Evolutionary conservation across 2,329 filamentous ascomycete genomes (phyloP), one percentile per base, ranked within the genome.

Genomic region (Stachybotrys echinatus): DNA sequence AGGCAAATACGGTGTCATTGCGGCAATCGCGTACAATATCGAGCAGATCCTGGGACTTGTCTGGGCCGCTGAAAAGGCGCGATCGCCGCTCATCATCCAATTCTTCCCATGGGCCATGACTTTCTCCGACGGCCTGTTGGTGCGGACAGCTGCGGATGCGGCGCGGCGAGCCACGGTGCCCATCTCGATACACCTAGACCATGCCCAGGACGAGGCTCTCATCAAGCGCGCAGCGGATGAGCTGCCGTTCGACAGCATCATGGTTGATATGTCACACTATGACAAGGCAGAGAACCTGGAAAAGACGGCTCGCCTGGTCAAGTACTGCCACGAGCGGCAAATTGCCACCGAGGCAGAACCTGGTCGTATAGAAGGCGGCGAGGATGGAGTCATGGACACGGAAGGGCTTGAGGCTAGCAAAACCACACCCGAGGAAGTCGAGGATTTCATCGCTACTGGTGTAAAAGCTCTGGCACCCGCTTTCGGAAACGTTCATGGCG

Each of bases 191-290:
- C 84, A 87, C 65, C 75, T 87, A 60, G 83, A 87, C 69, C 83
- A 86, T 63, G 81, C 80, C 10, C 83, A 86, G 59, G 75, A 75
- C 8, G 76, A 79, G 21, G 75, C 76, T 48, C 75, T 81, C 21
- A 81, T 86, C 52, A 74, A 74, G 8, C 67, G n/a, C n/a, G 34
- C 69, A 80, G 39, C 73, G 71, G 34, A 38, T 38, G n/a, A n/a
- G 12, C 34, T 38, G 34, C 34, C 34, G 0, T 88, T 88, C 56
- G 85, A 89, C 61, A 78, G 74, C 50, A 88, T 89, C 64, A 89
- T 89, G 86, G 81, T 88, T 0, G 87, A 89, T 65, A 89, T 89
- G 85, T 81, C 75, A 52, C 85, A 88, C 61, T 83, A 86, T 61
- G 84, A 87, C 55, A 83, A 81, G 55, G 83, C 76, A 46, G 84